Conservation (phyloP, 1,139 yeast species). For the Blastobotrys serpentis region DNA sequence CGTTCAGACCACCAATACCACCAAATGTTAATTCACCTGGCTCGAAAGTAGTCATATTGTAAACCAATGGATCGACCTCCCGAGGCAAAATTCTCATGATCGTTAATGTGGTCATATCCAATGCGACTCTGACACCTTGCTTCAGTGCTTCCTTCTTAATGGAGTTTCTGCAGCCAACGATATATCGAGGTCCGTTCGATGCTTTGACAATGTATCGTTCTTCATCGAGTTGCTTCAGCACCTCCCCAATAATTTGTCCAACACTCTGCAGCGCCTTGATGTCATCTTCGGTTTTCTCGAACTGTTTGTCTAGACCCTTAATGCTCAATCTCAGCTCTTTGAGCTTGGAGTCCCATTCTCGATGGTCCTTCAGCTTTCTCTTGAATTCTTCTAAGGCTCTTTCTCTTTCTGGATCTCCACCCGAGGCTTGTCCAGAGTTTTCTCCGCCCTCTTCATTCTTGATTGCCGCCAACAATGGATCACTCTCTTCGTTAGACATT, state of each 20-base stretch:
- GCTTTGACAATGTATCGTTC: slow-evolving; percentile 96
- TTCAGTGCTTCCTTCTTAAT: slow-evolving; percentile 79
- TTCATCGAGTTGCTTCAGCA: slow-evolving; percentile 90
- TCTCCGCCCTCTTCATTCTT: slow-evolving; percentile 32
- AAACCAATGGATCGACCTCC: slow-evolving; percentile 97
- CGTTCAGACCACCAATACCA: slow-evolving; percentile 95
- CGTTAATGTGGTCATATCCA: slow-evolving; percentile 97
- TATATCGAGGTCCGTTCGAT: slow-evolving; percentile 94
- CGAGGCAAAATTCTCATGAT: slow-evolving; percentile 97
- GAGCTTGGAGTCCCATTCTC: slow-evolving; percentile 91
- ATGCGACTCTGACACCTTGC: slow-evolving; percentile 94
- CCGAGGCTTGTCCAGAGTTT: slow-evolving; percentile 13
- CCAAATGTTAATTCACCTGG: slow-evolving; percentile 95
- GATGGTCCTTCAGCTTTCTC: slow-evolving; percentile 84
- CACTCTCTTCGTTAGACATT: slow-evolving; percentile 28
- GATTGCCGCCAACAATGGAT: slow-evolving; percentile 37
- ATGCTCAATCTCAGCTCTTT: slow-evolving; percentile 81
- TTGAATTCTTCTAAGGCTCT: slow-evolving; percentile 78
- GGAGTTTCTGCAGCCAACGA: slow-evolving; percentile 95
- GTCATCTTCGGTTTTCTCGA: slow-evolving; percentile 93
- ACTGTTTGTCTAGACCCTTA: slow-evolving; percentile 79
- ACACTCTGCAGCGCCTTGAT: slow-evolving; percentile 96
- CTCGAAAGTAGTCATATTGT: slow-evolving; percentile 96
- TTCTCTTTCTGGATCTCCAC: slow-evolving; percentile 69
- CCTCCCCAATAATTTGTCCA: slow-evolving; percentile 97